These are phyloP conservation scores for Aureobasidium sp. DNA, from an alignment of 2,329 filamentous ascomycete species.

Conservation along the genomic window DNA sequence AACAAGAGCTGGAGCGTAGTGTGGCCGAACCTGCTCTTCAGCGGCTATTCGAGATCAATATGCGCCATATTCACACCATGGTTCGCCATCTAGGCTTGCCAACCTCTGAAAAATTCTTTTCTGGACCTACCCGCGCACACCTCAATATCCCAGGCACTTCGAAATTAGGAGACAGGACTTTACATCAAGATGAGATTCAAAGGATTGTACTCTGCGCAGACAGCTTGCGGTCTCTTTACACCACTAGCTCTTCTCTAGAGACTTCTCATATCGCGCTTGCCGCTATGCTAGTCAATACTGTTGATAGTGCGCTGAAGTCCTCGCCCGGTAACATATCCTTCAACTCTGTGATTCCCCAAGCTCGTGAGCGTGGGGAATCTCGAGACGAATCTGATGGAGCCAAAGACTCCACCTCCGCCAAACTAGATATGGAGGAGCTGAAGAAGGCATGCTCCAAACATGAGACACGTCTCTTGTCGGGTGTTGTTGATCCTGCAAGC, in stretches of 20 bases:
- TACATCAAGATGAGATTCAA: conserved; percentile 16
- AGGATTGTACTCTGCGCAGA: conserved; percentile 18
- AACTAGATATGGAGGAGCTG: conserved; percentile 38
- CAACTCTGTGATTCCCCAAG: not conserved
- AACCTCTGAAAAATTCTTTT: conserved; percentile 15
- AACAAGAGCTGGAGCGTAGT: not conserved
- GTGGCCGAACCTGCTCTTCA: conserved; percentile 18
- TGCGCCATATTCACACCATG: conserved; percentile 59
- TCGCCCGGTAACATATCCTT: not conserved
- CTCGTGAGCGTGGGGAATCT: not conserved
- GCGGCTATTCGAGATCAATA: conserved; percentile 47
- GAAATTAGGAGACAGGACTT: conserved; percentile 15
- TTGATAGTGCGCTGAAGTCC: not conserved
- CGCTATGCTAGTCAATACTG: not conserved
- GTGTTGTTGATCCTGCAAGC: conserved; percentile 72
- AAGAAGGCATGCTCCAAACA: conserved; percentile 61
- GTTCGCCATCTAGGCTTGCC: conserved; percentile 39
- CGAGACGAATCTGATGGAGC: not conserved
- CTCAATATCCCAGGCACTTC: conserved; percentile 15
- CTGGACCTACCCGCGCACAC: conserved; percentile 11
- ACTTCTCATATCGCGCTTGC: conserved; percentile 17
- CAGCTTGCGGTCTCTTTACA: conserved; percentile 17
- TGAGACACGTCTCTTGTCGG: conserved; percentile 73
- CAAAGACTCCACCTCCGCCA: not conserved
- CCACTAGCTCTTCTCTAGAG: conserved; percentile 14